These are phyloP conservation scores for Rhizopogon vulgaris DNA, from an alignment of 768 basidiomycete species.

Conservation along the genomic window DNA sequence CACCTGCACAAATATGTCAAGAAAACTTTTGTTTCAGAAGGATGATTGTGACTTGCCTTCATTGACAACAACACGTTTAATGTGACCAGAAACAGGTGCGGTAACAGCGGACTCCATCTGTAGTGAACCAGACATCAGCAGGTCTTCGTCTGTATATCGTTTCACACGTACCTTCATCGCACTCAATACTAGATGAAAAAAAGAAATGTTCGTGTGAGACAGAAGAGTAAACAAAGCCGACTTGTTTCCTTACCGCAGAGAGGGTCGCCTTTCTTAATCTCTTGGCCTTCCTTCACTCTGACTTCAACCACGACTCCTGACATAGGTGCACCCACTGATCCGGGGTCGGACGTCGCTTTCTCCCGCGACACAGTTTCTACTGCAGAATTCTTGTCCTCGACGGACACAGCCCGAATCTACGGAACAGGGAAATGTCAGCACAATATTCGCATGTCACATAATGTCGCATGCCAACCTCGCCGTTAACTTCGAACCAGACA, in stretches of 20 bases:
- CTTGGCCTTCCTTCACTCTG: constrained; percentile 93
- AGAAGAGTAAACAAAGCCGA: constrained; percentile 15
- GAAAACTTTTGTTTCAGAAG: constrained; percentile 1
- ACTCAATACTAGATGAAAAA: constrained; percentile 62
- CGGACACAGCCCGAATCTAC: constrained; percentile 88
- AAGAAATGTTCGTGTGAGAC: constrained; percentile 11
- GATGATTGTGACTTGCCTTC: constrained; percentile 50
- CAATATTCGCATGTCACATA: constrained; percentile 8
- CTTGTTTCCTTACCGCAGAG: constrained; percentile 59
- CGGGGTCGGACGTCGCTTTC: constrained; percentile 89
- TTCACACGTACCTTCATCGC: constrained; percentile 76
- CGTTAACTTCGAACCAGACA: constrained; percentile 98
- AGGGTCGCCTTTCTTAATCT: constrained; percentile 98
- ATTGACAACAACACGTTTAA: constrained; percentile 88
- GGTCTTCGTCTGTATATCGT: not conserved
- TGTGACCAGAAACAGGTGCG: constrained; percentile 92
- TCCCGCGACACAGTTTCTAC: constrained; percentile 93
- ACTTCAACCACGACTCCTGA: constrained; percentile 98
- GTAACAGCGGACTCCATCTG: constrained; percentile 98
- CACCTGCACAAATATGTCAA: constrained; percentile 41
- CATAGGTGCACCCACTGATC: constrained; percentile 97
- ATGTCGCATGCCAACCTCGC: constrained; percentile 54
- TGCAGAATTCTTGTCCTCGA: constrained; percentile 96
- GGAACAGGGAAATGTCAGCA: constrained; percentile 12
- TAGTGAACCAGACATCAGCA: constrained; percentile 16